A percentile compares a stretch with the other conserved stretches of the same genome.
These are phyloP conservation scores for Aspergillus pseudotamarii DNA, from an alignment of 2,329 filamentous ascomycete genomes.

Conservation along the genomic window DNA sequence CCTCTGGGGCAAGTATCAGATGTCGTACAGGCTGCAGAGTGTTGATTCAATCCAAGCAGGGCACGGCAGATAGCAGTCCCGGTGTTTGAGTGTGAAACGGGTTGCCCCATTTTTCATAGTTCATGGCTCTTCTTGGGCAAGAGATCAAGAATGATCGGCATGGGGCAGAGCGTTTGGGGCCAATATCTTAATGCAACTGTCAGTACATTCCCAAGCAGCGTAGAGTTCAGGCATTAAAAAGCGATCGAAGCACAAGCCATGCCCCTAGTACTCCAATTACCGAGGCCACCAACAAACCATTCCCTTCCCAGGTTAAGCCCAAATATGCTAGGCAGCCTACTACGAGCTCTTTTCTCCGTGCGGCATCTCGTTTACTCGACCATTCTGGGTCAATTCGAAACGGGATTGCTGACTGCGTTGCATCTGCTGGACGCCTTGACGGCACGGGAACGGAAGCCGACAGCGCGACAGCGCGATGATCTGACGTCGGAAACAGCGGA, in stretches of 20 bases:
- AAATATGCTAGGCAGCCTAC: constrained; percentile 63
- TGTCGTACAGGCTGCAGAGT: neutral
- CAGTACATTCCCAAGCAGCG: neutral
- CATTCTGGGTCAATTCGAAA: constrained; percentile 62
- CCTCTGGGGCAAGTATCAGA: neutral
- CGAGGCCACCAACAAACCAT: constrained; percentile 43
- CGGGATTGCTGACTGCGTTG: constrained; percentile 50
- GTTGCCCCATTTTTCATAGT: constrained; percentile 7
- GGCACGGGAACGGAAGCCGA: constrained; percentile 66
- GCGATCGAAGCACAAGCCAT: constrained; percentile 46
- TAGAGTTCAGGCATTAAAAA: constrained; percentile 27
- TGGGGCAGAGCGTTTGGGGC: constrained; percentile 13
- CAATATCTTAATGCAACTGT: constrained; percentile 7
- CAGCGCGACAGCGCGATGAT: constrained; percentile 83
- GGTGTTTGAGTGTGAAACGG: constrained; percentile 15
- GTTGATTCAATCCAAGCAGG: neutral
- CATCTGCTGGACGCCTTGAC: constrained; percentile 34
- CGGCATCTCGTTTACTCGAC: constrained; percentile 55
- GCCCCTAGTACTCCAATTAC: constrained; percentile 42
- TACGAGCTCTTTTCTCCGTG: constrained; percentile 60
- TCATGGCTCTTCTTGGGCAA: constrained; percentile 7
- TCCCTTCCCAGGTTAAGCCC: constrained; percentile 51
- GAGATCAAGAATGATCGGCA: constrained; percentile 18
- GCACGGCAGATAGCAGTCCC: constrained; percentile 3
- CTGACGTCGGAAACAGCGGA: constrained; percentile 77